Conservation (phyloP, 495 filamentous ascomycete species). For the Penicillium alfredii region DNA sequence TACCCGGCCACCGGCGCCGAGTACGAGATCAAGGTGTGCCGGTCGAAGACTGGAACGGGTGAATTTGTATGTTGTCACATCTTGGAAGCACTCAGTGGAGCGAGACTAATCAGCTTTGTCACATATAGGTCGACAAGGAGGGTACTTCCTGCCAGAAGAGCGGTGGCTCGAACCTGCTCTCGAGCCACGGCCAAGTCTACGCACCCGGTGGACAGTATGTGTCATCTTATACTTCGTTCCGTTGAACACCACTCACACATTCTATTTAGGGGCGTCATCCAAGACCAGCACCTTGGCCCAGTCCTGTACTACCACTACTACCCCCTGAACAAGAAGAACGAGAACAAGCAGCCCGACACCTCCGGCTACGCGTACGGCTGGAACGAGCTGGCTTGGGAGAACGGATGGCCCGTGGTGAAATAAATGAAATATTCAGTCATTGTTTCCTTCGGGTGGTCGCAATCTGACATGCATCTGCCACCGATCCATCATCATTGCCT, state of each 20-base stretch:
- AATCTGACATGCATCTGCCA: no score
- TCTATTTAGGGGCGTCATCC: constrained; percentile 33
- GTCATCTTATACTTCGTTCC: neutral
- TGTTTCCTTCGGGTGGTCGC: no score
- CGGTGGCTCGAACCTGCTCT: constrained; percentile 59
- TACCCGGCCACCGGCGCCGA: constrained; percentile 52
- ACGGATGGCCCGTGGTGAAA: constrained; percentile 54
- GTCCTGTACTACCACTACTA: constrained; percentile 70
- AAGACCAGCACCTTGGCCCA: constrained; percentile 38
- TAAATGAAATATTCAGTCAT: no score
- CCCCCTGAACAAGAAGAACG: constrained; percentile 41
- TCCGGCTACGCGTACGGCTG: constrained; percentile 57
- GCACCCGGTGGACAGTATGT: constrained; percentile 62
- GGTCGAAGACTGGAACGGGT: constrained; percentile 46
- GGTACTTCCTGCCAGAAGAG: constrained; percentile 49
- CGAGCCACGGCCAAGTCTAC: constrained; percentile 58
- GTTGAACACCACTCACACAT: neutral
- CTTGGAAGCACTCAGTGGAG: neutral
- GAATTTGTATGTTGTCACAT: constrained; percentile 41
- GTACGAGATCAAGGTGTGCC: constrained; percentile 62
- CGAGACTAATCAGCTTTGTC: neutral
- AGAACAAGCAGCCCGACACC: constrained; percentile 43
- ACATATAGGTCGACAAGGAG: constrained; percentile 52
- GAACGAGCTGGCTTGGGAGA: constrained; percentile 54
- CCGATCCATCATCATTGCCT: no score